phyloP scores from a whole-genome alignment of 306 rosid genomes.

The Malus orientalis region DNA sequence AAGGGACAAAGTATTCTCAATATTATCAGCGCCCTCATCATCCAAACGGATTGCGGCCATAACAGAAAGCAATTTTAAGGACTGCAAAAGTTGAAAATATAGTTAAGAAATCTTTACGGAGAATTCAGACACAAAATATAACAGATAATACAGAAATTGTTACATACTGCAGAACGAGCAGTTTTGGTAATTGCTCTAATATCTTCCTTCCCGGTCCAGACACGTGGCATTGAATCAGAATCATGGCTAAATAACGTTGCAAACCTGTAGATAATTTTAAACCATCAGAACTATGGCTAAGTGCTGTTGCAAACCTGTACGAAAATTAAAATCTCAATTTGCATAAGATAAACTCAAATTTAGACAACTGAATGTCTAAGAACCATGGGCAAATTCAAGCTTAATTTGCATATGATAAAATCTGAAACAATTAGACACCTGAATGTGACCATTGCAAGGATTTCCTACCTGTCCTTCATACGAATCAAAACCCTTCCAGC shows the following conservation, averaged over 20 bases:
- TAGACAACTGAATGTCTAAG: too few species aligned
- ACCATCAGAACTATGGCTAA: slow-evolving; percentile 42
- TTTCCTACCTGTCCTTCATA: slow-evolving; percentile 88
- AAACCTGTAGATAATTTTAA: slow-evolving; percentile 55
- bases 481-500: slow-evolving; percentile 86
- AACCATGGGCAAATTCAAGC: slow-evolving; percentile 12
- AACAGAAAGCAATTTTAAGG: slow-evolving; percentile 81
- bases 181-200: slow-evolving; percentile 84
- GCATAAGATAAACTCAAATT: too few species aligned
- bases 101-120: slow-evolving; percentile 1
- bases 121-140: slow-evolving; percentile 1
- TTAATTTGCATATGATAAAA: slow-evolving; percentile 18
- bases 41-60: slow-evolving; percentile 89
- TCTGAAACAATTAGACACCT: not conserved
- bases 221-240: slow-evolving; percentile 92
- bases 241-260: slow-evolving; percentile 85
- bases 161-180: slow-evolving; percentile 81
- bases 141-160: slow-evolving; percentile 1
- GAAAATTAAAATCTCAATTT: too few species aligned
- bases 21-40: slow-evolving; percentile 42
- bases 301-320: too few species aligned
- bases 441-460: slow-evolving; percentile 11
- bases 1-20: slow-evolving; percentile 57
- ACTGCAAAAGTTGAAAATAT: slow-evolving; percentile 39
- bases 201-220: slow-evolving; percentile 94